Conservation (phyloP, 2,329 filamentous ascomycete species). For the Colletotrichum sp. region DNA sequence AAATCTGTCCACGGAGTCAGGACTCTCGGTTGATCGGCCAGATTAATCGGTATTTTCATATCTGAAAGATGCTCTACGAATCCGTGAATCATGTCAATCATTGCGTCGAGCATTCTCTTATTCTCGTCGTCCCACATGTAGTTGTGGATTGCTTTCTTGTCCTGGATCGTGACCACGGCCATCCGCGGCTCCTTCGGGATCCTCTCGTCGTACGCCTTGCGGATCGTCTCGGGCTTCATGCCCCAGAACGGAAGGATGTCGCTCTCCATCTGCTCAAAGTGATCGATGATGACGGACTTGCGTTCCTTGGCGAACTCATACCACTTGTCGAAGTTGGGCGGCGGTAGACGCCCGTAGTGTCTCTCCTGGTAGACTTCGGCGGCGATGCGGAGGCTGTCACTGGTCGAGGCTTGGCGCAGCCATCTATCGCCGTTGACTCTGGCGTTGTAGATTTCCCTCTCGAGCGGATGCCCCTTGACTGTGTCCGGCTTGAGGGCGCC, state of each 20-base stretch:
- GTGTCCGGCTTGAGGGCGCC: conserved; percentile 33
- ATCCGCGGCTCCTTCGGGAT: conserved; percentile 47
- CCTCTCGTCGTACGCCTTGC: conserved; percentile 55
- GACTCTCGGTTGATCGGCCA: conserved; percentile 76
- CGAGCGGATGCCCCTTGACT: conserved; percentile 48
- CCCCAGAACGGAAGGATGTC: conserved; percentile 81
- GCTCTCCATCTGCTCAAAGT: conserved; percentile 79
- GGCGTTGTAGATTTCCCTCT: conserved; percentile 53
- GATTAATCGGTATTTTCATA: conserved; percentile 86
- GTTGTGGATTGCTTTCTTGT: conserved; percentile 62
- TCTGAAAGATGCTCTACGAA: conserved; percentile 79
- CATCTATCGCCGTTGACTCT: conserved; percentile 54
- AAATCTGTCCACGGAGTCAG: conserved; percentile 72
- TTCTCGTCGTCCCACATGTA: conserved; percentile 35
- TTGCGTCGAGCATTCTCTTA: conserved; percentile 43
- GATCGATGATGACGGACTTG: conserved; percentile 75
- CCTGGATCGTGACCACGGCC: conserved; percentile 61
- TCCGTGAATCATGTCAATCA: conserved; percentile 69
- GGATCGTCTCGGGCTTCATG: conserved; percentile 69
- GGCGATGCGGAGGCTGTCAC: conserved; percentile 51
- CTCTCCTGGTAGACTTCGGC: conserved; percentile 55
- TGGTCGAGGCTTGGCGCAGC: conserved; percentile 51
- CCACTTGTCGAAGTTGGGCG: conserved; percentile 85
- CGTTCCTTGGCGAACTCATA: conserved; percentile 76
- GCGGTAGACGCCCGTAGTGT: conserved; percentile 71